Conservation (phyloP, 2,329 filamentous ascomycete species). For the Phaeoacremonium minimum region DNA sequence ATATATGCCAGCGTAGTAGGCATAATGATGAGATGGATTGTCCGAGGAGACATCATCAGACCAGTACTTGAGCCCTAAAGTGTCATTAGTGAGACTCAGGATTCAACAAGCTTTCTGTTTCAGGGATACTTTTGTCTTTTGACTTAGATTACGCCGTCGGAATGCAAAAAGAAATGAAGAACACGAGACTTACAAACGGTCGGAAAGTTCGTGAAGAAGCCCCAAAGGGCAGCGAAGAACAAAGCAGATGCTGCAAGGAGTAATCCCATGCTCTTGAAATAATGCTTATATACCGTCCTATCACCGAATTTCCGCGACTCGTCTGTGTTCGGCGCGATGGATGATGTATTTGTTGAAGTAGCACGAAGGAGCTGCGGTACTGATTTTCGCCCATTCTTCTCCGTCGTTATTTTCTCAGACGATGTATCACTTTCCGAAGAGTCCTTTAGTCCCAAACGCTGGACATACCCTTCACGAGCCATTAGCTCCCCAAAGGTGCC, state of each 20-base stretch:
- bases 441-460: conserved; percentile 27
- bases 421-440: conserved; percentile 9
- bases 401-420: no score
- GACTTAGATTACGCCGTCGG: background rate
- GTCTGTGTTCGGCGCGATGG: background rate
- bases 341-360: background rate
- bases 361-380: conserved; percentile 6
- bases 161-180: conserved; percentile 5
- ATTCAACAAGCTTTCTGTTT: no score
- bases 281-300: conserved; percentile 26
- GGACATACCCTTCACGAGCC: conserved; percentile 29
- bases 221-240: conserved; percentile 17
- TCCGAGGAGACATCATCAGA: conserved; percentile 13
- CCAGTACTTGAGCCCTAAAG: conserved; percentile 24
- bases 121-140: conserved; percentile 12
- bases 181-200: conserved; percentile 27
- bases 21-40: conserved; percentile 15
- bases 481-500: conserved; percentile 32
- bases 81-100: conserved; percentile 1
- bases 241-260: conserved; percentile 5
- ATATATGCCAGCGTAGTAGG: conserved; percentile 19
- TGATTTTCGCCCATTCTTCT: background rate
- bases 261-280: conserved; percentile 20
- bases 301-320: no score
- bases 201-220: conserved; percentile 21